phyloP scores from a whole-genome alignment of 2,329 filamentous ascomycete genomes.

The Paecilomyces sp. region DNA sequence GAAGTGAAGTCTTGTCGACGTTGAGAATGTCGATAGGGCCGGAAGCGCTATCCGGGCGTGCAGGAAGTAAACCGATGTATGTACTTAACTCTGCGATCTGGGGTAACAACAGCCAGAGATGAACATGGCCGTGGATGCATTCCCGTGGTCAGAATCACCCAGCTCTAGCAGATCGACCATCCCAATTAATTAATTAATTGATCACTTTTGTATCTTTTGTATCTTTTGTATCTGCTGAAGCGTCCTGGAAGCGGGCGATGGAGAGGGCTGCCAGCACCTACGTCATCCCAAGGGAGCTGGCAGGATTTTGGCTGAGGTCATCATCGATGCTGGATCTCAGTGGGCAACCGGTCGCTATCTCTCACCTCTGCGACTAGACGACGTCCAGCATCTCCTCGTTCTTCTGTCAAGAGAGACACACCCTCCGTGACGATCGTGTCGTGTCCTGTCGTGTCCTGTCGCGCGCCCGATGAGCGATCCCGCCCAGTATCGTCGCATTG shows the following conservation, averaged over 20 bases:
- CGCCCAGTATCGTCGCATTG: constrained; percentile 15
- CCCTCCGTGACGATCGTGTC: not conserved
- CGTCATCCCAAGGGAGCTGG: not conserved
- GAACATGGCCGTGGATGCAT: too few species aligned
- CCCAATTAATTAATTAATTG: too few species aligned
- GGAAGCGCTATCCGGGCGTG: not conserved
- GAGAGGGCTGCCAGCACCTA: not conserved
- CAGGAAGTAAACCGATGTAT: not conserved
- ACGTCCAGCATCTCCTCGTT: not conserved
- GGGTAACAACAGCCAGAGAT: not conserved
- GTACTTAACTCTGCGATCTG: not conserved
- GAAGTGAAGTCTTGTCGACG: too few species aligned
- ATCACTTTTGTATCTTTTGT: too few species aligned
- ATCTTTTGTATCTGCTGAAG: too few species aligned
- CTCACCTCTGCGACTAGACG: not conserved
- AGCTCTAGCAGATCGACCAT: not conserved
- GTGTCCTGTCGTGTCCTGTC: too few species aligned
- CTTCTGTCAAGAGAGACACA: not conserved
- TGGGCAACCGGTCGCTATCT: not conserved
- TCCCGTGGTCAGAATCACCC: too few species aligned
- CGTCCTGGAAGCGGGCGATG: not conserved
- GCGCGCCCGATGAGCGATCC: constrained; percentile 11
- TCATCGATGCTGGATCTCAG: not conserved
- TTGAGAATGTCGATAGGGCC: not conserved
- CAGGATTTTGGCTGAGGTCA: not conserved